Base-by-base conservation (phyloP, 2,329 filamentous ascomycete genomes). In the Fusarium aywerte region DNA sequence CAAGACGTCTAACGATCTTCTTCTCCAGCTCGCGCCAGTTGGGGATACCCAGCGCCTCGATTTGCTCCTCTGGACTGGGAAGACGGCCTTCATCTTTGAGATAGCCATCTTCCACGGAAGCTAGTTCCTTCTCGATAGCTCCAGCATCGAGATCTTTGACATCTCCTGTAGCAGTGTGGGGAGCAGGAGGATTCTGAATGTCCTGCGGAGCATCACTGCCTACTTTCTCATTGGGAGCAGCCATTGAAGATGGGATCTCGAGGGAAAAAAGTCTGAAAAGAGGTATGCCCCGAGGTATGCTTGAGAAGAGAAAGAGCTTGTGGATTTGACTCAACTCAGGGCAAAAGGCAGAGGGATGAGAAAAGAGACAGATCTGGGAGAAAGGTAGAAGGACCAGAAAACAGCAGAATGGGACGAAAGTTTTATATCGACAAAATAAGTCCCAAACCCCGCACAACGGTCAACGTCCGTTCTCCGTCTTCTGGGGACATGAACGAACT, bases 21-120 rank as follows among this genome's bases (percentile, higher is more conserved):
- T 61, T 61, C 38, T 61, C 58, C 16, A 61, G 32, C 32, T 61
- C 56, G 0, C 58, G 58, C 58, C 58, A 61, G 45, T 61, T 40
- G 0, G 56, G 58, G 12, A 61, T 61, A 0, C 56, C 58, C 0
- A 61, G 27, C 5, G 58, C 58, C 10, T 61, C 58, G 4, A 61
- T 61, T 32, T 61, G 58, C 38, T 61, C 58, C 9, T 61, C 58
- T 0, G 58, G 56, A 4, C 56, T 61, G 2, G 58, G 58, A 4
- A 61, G 58, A 2, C 47, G 56, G 9, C 45, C 58, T 18, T 44
- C 38, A 2, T 38, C 51, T 8, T 61, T 61, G 16, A 61, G 23
- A 15, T 44, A 61, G 0, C 58, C 58, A 12, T 61, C 58, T 8
- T 61, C 56, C n/a, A 54, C 56, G 1, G 42, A 31, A 1, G 45